These are phyloP conservation scores for Malassezia caprae DNA, from an alignment of 1,284 basidiomycete genomes.

Conservation along the genomic window DNA sequence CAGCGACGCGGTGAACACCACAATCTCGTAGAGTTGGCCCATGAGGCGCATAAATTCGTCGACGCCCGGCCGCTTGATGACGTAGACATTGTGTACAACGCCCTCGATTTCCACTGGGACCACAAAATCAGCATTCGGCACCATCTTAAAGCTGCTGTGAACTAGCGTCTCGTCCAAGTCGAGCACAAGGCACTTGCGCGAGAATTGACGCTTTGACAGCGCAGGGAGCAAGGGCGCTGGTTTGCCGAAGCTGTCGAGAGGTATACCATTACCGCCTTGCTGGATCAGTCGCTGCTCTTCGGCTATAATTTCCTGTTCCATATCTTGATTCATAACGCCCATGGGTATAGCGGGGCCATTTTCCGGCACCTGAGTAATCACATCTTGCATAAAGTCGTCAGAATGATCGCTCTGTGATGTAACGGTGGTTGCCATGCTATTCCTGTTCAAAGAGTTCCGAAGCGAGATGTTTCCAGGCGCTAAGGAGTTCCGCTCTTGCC, in stretches of 20 bases:
- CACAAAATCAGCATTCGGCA: conserved; percentile 91
- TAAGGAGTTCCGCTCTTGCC: background rate
- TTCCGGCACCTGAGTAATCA: conserved; percentile 39
- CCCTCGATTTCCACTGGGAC: conserved; percentile 98
- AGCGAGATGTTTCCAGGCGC: background rate
- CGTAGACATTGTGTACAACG: conserved; percentile 95
- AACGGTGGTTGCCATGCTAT: conserved; percentile 2
- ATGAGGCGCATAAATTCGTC: conserved; percentile 92
- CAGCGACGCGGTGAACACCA: conserved; percentile 93
- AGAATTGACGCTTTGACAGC: conserved; percentile 62
- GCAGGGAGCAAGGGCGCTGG: conserved; percentile 73
- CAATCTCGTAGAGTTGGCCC: conserved; percentile 96
- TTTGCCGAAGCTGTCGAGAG: conserved; percentile 71
- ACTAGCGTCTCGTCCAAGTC: conserved; percentile 93
- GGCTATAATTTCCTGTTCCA: conserved; percentile 56
- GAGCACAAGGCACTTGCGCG: conserved; percentile 77
- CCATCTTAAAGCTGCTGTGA: conserved; percentile 60
- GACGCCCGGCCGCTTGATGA: conserved; percentile 95
- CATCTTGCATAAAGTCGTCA: conserved; percentile 50
- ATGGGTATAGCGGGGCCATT: background rate
- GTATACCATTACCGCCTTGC: conserved; percentile 71
- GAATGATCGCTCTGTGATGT: conserved; percentile 24
- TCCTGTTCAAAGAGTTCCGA: background rate
- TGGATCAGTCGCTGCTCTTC: conserved; percentile 70
- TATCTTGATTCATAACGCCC: conserved; percentile 22